Conservation (phyloP, 768 basidiomycete species). For the Tubosaeta sp. region DNA sequence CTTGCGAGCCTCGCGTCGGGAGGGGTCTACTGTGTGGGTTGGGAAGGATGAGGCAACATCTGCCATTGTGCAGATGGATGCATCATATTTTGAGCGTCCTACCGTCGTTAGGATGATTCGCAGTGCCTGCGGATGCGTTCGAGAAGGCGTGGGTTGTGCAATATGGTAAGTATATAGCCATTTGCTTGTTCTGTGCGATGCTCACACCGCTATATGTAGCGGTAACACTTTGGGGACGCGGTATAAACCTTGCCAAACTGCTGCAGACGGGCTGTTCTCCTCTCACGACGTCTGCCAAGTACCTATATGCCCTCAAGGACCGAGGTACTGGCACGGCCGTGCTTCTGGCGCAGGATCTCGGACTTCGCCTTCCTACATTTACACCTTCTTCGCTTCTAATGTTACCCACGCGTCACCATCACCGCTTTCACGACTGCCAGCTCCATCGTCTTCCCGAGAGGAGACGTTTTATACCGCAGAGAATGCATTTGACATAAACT, state of each 20-base stretch:
- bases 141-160: slow-evolving; percentile 65
- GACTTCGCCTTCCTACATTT: slow-evolving; percentile 27
- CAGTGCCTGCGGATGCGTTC: slow-evolving; percentile 60
- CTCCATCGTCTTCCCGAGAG: slow-evolving; percentile 4
- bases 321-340: slow-evolving; percentile 38
- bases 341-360: slow-evolving; percentile 13
- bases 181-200: background rate
- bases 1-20: slow-evolving; percentile 48
- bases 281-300: slow-evolving; percentile 13
- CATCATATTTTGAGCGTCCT: slow-evolving; percentile 52
- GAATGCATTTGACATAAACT: slow-evolving; percentile 32
- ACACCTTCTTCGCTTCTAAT: slow-evolving; percentile 46
- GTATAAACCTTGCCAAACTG: slow-evolving; percentile 56
- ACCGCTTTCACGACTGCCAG: slow-evolving; percentile 3
- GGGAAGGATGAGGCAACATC: slow-evolving; percentile 50
- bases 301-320: slow-evolving; percentile 38
- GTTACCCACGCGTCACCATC: slow-evolving; percentile 33
- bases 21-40: slow-evolving; percentile 51
- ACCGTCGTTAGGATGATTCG: slow-evolving; percentile 46
- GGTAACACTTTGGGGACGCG: slow-evolving; percentile 64
- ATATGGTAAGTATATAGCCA: slow-evolving; percentile 40
- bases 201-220: slow-evolving; percentile 31
- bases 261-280: slow-evolving; percentile 43
- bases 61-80: slow-evolving; percentile 52
- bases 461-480: slow-evolving; percentile 20